These are phyloP conservation scores for Cercis canadensis DNA, from an alignment of 306 rosid genomes.

Conservation along the genomic window DNA sequence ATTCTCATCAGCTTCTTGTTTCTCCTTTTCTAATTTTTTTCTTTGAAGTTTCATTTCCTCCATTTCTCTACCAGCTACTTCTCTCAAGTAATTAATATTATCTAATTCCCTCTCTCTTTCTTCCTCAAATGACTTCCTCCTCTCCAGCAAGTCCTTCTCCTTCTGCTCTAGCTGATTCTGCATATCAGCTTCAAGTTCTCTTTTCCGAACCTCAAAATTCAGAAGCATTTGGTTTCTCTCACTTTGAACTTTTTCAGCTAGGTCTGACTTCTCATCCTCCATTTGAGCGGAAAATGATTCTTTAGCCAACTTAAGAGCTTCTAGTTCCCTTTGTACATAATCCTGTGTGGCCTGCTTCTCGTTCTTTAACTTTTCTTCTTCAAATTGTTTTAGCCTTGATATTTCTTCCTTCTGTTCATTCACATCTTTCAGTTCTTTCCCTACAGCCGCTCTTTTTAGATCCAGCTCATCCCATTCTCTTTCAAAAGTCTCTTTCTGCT, in stretches of 20 bases:
- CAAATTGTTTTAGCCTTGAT: conserved; percentile 61
- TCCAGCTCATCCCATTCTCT: conserved; percentile 98
- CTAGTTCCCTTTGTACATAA: conserved; percentile 71
- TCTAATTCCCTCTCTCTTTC: conserved; percentile 70
- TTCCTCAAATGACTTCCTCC: conserved; percentile 73
- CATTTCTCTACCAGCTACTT: conserved; percentile 85
- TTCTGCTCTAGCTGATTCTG: conserved; percentile 79
- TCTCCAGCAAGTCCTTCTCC: conserved; percentile 72
- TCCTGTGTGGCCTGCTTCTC: conserved; percentile 67
- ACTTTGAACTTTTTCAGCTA: conserved; percentile 72
- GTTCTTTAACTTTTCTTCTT: conserved; percentile 77
- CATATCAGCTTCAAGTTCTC: conserved; percentile 83
- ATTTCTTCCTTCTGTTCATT: conserved; percentile 72
- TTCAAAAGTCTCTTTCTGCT: conserved; percentile 89
- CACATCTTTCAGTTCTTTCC: conserved; percentile 69
- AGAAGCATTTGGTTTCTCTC: conserved; percentile 80
- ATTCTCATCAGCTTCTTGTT: conserved; percentile 72
- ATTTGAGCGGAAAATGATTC: conserved; percentile 80
- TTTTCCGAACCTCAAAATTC: conserved; percentile 71
- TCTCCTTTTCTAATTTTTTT: conserved; percentile 75
- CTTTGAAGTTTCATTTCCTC: conserved; percentile 82
- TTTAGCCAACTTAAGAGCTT: conserved; percentile 68
- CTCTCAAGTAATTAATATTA: conserved; percentile 77
- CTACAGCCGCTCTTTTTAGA: conserved; percentile 78
- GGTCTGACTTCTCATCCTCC: conserved; percentile 73